Evolutionary conservation across 2,329 filamentous ascomycete genomes (phyloP).

Genomic region (Arachnopeziza araneosa): DNA sequence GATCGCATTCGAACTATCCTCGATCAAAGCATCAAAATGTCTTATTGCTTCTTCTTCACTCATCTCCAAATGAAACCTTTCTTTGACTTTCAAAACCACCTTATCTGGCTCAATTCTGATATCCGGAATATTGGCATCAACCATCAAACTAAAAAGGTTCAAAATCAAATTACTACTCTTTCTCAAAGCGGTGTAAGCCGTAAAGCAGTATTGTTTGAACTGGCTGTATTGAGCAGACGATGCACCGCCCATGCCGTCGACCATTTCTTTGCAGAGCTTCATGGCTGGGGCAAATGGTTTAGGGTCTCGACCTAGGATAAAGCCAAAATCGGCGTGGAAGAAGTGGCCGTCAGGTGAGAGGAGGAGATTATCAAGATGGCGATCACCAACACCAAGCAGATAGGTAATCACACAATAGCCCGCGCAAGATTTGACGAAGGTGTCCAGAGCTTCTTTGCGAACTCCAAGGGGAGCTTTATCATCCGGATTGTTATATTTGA

Average conservation of each 20-base stretch:
- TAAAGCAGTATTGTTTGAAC: slow-evolving; percentile 95
- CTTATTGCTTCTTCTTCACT: slow-evolving; percentile 87
- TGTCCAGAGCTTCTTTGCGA: slow-evolving; percentile 88
- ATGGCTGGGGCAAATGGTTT: slow-evolving; percentile 96
- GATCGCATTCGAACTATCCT: slow-evolving; percentile 82
- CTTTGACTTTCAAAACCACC: slow-evolving; percentile 89
- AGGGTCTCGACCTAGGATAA: slow-evolving; percentile 92
- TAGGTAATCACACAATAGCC: slow-evolving; percentile 99
- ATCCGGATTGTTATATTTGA: slow-evolving; percentile 86
- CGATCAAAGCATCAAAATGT: slow-evolving; percentile 83
- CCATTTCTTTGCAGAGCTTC: slow-evolving; percentile 97
- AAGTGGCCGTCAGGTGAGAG: slow-evolving; percentile 88
- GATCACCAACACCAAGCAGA: slow-evolving; percentile 90
- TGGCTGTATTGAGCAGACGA: slow-evolving; percentile 74
- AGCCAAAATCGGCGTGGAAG: slow-evolving; percentile 98
- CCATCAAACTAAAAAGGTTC: slow-evolving; percentile 94
- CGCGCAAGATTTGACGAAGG: slow-evolving; percentile 90
- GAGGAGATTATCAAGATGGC: slow-evolving; percentile 91
- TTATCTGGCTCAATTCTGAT: slow-evolving; percentile 90
- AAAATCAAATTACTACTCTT: slow-evolving; percentile 88
- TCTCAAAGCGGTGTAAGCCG: slow-evolving; percentile 84
- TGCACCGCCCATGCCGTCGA: slow-evolving; percentile 92
- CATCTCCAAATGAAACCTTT: slow-evolving; percentile 87
- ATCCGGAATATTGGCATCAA: slow-evolving; percentile 94
- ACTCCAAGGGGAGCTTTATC: slow-evolving; percentile 75